These are phyloP conservation scores for Betula pendula DNA, from an alignment of 306 rosid species.

Conservation along the genomic window DNA sequence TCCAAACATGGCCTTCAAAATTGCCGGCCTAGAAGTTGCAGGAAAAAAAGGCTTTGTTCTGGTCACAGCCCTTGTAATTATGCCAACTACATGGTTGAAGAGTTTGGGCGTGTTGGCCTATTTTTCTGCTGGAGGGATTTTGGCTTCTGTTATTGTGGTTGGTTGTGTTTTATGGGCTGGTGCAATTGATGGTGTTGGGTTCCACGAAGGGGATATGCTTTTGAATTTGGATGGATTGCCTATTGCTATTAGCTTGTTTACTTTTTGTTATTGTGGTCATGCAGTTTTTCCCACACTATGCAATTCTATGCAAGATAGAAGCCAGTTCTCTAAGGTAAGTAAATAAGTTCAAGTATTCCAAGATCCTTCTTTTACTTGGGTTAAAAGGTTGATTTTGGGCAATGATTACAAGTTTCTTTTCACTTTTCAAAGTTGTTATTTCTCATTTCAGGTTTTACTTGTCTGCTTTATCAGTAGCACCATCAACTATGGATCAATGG, in stretches of 20 bases:
- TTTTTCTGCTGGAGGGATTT: constrained; percentile 64
- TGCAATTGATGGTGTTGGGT: constrained; percentile 58
- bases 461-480: constrained; percentile 55
- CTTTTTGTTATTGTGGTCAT: constrained; percentile 65
- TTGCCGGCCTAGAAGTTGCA: constrained; percentile 34
- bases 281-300: constrained; percentile 62
- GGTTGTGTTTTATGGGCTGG: constrained; percentile 56
- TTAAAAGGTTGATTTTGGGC: background rate
- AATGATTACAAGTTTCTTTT: background rate
- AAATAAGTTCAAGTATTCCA: no score
- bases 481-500: constrained; percentile 54
- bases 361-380: no score
- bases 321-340: constrained; percentile 59
- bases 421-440: background rate
- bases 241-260: constrained; percentile 48
- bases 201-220: constrained; percentile 35
- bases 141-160: constrained; percentile 48
- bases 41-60: constrained; percentile 50
- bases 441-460: constrained; percentile 54
- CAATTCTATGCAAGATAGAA: constrained; percentile 60
- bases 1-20: constrained; percentile 39
- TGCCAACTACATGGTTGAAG: constrained; percentile 76
- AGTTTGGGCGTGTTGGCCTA: constrained; percentile 54
- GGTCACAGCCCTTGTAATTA: constrained; percentile 41
- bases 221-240: constrained; percentile 43